Evolutionary conservation across 768 basidiomycete genomes (phyloP).

Genomic region (Trametes meyenii): DNA sequence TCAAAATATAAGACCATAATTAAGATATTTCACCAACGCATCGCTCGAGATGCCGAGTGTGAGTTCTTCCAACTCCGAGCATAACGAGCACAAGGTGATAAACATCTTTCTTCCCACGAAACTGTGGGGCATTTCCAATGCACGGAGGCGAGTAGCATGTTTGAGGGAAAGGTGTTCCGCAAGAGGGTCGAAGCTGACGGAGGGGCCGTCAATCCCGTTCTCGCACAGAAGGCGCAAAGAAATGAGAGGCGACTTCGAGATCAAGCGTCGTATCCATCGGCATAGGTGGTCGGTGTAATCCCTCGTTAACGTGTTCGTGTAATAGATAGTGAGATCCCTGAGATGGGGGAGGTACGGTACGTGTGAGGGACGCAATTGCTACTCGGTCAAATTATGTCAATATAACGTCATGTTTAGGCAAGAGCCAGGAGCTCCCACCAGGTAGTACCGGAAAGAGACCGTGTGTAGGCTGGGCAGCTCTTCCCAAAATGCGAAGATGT

Average conservation of each 20-base stretch:
- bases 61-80: slow-evolving; percentile 42
- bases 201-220: slow-evolving; percentile 31
- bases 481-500: slow-evolving; percentile 51
- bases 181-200: slow-evolving; percentile 39
- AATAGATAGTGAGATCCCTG: slow-evolving; percentile 37
- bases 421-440: slow-evolving; percentile 38
- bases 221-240: slow-evolving; percentile 35
- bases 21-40: slow-evolving; percentile 36
- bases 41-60: slow-evolving; percentile 34
- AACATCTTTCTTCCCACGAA: slow-evolving; percentile 38
- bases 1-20: neutral
- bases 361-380: slow-evolving; percentile 41
- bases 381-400: neutral
- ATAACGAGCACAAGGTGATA: slow-evolving; percentile 35
- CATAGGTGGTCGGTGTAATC: slow-evolving; percentile 38
- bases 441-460: slow-evolving; percentile 53
- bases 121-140: slow-evolving; percentile 33
- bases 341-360: slow-evolving; percentile 30
- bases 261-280: slow-evolving; percentile 45
- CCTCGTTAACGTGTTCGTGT: slow-evolving; percentile 26
- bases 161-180: slow-evolving; percentile 42
- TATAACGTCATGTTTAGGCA: neutral
- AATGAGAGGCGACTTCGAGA: slow-evolving; percentile 40
- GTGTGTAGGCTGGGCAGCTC: slow-evolving; percentile 43
- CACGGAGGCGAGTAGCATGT: slow-evolving; percentile 38